Evolutionary conservation across 352 stramenopile genomes (phyloP).

Genomic region (Globisporangium nagaii): DNA sequence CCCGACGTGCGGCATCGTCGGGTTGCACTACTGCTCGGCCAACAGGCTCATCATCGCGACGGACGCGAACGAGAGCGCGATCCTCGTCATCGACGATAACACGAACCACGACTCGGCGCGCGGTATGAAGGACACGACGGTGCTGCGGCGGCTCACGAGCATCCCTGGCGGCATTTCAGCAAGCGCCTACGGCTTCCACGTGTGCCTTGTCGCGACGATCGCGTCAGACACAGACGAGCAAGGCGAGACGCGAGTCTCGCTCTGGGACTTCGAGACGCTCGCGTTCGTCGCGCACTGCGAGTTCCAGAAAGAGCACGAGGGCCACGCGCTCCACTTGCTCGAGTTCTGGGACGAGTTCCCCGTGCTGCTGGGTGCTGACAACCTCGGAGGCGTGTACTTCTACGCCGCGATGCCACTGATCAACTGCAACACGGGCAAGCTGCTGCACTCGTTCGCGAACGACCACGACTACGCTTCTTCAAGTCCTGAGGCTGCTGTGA

Average conservation of each 20-base stretch:
- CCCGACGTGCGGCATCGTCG: conserved; percentile 38
- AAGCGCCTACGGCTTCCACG: conserved; percentile 63
- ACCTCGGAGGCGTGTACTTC: conserved; percentile 46
- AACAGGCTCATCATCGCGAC: conserved; percentile 68
- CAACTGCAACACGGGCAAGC: conserved; percentile 33
- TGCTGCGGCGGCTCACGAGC: conserved; percentile 59
- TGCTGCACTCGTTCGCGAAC: conserved; percentile 59
- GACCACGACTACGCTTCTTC: conserved; percentile 13
- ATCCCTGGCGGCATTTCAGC: conserved; percentile 41
- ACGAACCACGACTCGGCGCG: conserved; percentile 37
- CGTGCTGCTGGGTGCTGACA: conserved; percentile 46
- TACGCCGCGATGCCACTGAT: conserved; percentile 43
- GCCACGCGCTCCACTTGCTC: conserved; percentile 30
- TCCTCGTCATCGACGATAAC: conserved; percentile 67
- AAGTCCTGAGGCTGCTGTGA: not conserved
- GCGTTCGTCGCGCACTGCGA: conserved; percentile 32
- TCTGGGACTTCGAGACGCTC: conserved; percentile 82
- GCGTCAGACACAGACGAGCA: conserved; percentile 27
- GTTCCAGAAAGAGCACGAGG: conserved; percentile 13
- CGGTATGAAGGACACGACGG: conserved; percentile 28
- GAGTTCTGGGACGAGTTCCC: conserved; percentile 73
- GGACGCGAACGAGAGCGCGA: conserved; percentile 35
- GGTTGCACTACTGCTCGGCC: conserved; percentile 65
- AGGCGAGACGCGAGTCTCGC: conserved; percentile 23
- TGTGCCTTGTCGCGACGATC: conserved; percentile 61